Conservation (phyloP, 2,329 filamentous ascomycete species). For the Exophiala mesophila region DNA sequence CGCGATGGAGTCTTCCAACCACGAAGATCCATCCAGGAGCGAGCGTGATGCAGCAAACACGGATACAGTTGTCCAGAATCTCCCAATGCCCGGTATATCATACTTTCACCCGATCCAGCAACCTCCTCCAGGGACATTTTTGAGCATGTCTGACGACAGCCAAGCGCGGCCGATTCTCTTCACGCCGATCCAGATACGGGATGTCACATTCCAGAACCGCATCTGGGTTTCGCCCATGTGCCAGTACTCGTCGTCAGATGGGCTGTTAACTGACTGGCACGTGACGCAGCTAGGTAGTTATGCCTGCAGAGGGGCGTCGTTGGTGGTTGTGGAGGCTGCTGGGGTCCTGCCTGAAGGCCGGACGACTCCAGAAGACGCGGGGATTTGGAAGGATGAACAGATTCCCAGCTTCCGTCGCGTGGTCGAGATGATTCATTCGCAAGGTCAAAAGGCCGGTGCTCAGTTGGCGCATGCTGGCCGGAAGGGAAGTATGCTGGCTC, state of each 20-base stretch:
- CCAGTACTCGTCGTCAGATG: conserved; percentile 40
- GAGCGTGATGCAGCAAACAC: too few relatives aligned
- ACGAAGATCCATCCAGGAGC: too few relatives aligned
- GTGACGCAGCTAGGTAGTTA: conserved; percentile 31
- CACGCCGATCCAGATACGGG: conserved; percentile 50
- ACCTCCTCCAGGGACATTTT: neutral
- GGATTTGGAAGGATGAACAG: conserved; percentile 32
- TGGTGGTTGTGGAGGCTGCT: conserved; percentile 65
- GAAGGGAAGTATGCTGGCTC: conserved; percentile 55
- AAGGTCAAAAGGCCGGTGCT: conserved; percentile 69
- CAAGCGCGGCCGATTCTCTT: conserved; percentile 21
- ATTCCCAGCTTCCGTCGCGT: conserved; percentile 48
- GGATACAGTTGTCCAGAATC: too few relatives aligned
- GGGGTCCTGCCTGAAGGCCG: conserved; percentile 66
- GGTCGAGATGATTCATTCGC: conserved; percentile 72
- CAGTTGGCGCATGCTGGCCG: conserved; percentile 76
- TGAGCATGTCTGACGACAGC: conserved; percentile 19
- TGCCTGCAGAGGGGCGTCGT: conserved; percentile 13
- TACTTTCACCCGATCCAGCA: neutral
- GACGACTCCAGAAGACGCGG: conserved; percentile 55
- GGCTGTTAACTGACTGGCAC: conserved; percentile 41
- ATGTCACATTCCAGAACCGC: conserved; percentile 51
- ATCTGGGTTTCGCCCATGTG: conserved; percentile 56
- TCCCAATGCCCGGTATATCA: neutral
- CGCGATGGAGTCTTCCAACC: too few relatives aligned